Base-by-base conservation (phyloP, 441 rosid genomes). In the Adansonia madagascariensis region DNA sequence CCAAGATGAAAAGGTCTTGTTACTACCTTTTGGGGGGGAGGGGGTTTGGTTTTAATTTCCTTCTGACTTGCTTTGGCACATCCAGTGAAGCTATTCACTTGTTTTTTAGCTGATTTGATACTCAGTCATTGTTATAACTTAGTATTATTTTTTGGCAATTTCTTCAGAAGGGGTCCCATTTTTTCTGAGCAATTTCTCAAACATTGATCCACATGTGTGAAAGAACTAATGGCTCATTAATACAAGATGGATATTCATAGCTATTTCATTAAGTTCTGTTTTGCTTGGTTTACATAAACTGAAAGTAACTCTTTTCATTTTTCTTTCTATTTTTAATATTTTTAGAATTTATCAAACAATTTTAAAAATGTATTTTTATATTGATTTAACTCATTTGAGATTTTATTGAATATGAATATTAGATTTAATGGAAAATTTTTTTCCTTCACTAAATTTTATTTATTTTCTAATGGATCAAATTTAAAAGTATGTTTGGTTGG, bases 41-140 rank as follows among this genome's bases (percentile, higher is more conserved):
- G 10, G 10, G 2, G 10, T 47, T 11, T 52, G 14, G n/a, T 4
- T 62, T 50, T 71, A 22, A 62, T 22, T 78, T 44, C 41, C 73
- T 52, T 67, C 46, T 24, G 41, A 6, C 31, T 53, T 46, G 41
- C 55, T 77, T 86, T 88, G 87, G 83, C 80, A 63, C 64, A 82
- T 81, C 66, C 76, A 75, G 65, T 71, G 85, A 82, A 86, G 63
- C 75, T 55, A 75, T 57, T 67, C 66, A 55, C 49, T 79, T 86
- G 82, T 78, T 53, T 79, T 81, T 82, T 84, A 66, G 53, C 78
- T 75, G 66, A 75, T 70, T 75, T 75, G 82, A 71, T 78, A 41
- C 46, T 57, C 60, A 70, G 82, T 82, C 84, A 67, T 73, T 79
- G 81, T 80, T 77, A 15, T 2, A 27, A 27, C 31, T 6, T 20